Conservation (phyloP, 1,284 basidiomycete genomes). For the Pascua sp. region DNA sequence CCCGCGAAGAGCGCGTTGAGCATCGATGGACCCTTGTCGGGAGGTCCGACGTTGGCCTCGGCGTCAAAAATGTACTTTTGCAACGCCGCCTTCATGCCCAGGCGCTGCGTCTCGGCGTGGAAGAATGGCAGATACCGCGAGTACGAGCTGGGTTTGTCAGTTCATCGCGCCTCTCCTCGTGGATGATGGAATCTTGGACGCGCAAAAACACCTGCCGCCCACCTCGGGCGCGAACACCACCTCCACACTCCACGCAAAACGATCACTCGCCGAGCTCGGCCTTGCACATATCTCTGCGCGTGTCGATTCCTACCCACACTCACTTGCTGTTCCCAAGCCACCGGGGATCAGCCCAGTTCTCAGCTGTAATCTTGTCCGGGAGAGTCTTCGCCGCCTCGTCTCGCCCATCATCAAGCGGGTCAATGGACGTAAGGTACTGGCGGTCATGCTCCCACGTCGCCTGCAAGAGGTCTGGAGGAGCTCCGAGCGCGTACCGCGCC, state of each 20-base stretch:
- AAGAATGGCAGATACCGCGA: slow-evolving; percentile 60
- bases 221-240: too few species aligned
- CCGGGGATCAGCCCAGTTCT: slow-evolving; percentile 56
- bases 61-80: slow-evolving; percentile 59
- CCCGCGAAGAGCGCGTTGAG: slow-evolving; percentile 59
- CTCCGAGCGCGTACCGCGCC: slow-evolving; percentile 64
- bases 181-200: too few species aligned
- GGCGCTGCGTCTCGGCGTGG: slow-evolving; percentile 51
- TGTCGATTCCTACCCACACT: too few species aligned
- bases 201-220: too few species aligned
- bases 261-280: too few species aligned
- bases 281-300: too few species aligned
- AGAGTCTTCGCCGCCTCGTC: slow-evolving; percentile 21
- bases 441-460: slow-evolving; percentile 41
- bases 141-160: slow-evolving; percentile 48
- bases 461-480: slow-evolving; percentile 55
- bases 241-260: too few species aligned
- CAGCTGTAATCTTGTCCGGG: slow-evolving; percentile 30
- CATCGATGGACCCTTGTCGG: slow-evolving; percentile 56
- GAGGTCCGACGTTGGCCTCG: slow-evolving; percentile 46
- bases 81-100: slow-evolving; percentile 53
- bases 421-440: slow-evolving; percentile 53
- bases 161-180: not conserved
- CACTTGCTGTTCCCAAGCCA: slow-evolving; percentile 55
- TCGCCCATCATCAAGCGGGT: slow-evolving; percentile 46